Evolutionary conservation across 768 basidiomycete species (phyloP).

Genomic region (Sporobolomyces roseus): DNA sequence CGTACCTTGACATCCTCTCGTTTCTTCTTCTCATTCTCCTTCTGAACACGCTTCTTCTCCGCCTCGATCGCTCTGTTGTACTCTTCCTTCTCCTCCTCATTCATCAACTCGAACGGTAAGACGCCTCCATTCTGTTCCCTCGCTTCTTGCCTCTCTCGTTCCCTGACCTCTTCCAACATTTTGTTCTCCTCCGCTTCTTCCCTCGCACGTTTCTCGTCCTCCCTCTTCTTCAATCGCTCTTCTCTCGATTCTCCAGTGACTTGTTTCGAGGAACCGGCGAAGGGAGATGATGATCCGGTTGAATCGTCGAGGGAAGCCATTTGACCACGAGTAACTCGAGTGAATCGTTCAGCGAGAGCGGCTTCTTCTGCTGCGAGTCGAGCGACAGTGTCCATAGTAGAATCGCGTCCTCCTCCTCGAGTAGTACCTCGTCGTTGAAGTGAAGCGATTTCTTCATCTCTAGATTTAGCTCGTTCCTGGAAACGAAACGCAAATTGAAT

Average conservation of each 20-base stretch:
- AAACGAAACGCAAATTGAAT: neutral
- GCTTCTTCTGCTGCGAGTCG: conserved; percentile 19
- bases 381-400: conserved; percentile 59
- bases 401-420: conserved; percentile 82
- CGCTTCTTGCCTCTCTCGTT: conserved; percentile 59
- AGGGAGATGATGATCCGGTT: neutral
- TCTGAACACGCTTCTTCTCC: conserved; percentile 1
- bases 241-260: conserved; percentile 22
- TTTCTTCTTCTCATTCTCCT: conserved; percentile 16
- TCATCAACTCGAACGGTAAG: conserved; percentile 29
- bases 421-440: neutral
- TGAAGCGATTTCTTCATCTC: conserved; percentile 56
- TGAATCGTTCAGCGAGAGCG: conserved; percentile 2
- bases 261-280: neutral
- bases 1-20: conserved; percentile 23
- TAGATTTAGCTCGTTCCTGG: conserved; percentile 46
- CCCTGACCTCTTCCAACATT: conserved; percentile 51
- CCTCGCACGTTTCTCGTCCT: conserved; percentile 29
- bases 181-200: conserved; percentile 57
- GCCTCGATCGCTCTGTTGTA: conserved; percentile 7
- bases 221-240: conserved; percentile 33
- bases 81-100: conserved; percentile 20
- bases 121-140: conserved; percentile 51
- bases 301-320: conserved; percentile 1
- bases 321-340: conserved; percentile 13